A percentile compares a stretch with the other conserved stretches of the same genome.
Conservation (phyloP, 2,329 filamentous ascomycete genomes). For the Colletotrichum phormii region DNA sequence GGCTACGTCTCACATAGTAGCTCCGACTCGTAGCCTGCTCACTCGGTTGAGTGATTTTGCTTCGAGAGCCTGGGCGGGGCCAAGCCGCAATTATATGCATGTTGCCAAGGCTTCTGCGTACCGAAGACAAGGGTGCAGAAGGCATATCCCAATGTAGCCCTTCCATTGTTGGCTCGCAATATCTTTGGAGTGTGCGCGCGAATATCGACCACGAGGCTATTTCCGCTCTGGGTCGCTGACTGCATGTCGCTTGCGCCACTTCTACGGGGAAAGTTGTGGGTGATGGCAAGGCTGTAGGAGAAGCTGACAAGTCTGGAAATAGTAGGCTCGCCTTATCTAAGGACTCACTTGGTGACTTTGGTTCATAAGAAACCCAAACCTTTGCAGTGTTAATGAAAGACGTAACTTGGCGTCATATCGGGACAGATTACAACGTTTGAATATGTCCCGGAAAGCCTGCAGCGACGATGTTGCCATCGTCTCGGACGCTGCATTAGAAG, state of each 20-base stretch:
- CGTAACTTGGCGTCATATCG: too few species aligned
- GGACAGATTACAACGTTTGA: too few species aligned
- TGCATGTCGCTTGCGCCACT: neutral
- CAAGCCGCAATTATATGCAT: fast-evolving
- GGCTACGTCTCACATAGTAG: too few species aligned
- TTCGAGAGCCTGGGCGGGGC: neutral
- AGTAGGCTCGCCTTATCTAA: too few species aligned
- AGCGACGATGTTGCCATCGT: too few species aligned
- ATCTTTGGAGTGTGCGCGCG: neutral
- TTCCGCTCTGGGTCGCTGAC: neutral
- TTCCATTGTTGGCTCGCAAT: neutral
- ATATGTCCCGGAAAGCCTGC: too few species aligned
- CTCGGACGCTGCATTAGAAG: too few species aligned
- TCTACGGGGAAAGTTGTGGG: neutral
- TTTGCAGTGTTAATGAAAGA: too few species aligned
- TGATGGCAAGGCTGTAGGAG: neutral
- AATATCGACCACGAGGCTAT: neutral
- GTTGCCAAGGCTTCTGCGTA: neutral
- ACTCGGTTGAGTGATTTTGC: neutral
- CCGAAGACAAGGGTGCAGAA: neutral
- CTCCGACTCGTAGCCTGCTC: neutral
- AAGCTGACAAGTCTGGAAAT: neutral
- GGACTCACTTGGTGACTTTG: too few species aligned
- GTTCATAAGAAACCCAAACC: too few species aligned
- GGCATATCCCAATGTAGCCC: neutral